A percentile compares a stretch with the other conserved stretches of the same genome.
Conservation (phyloP, 164 flowering plant genomes). For the Platanus orientalis region DNA sequence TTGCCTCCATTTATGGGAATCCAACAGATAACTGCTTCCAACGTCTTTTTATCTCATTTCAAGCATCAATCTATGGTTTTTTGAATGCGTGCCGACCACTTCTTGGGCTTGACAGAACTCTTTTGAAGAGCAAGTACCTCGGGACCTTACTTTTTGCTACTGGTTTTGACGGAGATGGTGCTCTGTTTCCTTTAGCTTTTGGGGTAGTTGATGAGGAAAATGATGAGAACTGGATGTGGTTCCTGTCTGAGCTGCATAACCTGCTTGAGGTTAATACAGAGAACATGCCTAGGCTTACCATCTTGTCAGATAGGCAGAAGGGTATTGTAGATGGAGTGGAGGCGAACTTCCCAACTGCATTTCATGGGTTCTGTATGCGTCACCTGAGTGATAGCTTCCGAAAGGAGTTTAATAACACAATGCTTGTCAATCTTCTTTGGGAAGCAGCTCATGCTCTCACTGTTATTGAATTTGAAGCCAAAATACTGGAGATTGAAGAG, state of each 20-base stretch:
- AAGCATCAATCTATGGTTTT: conserved; percentile 92
- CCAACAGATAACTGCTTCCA: conserved; percentile 72
- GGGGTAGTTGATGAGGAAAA: conserved; percentile 38
- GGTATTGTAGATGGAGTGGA: conserved; percentile 36
- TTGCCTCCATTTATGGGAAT: conserved; percentile 85
- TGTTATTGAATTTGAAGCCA: conserved; percentile 31
- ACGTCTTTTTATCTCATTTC: conserved; percentile 83
- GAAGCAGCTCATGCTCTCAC: conserved; percentile 35
- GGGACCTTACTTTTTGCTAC: conserved; percentile 52
- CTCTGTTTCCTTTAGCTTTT: conserved; percentile 33
- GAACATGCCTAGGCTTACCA: conserved; percentile 38
- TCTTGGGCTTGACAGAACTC: conserved; percentile 78
- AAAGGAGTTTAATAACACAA: conserved; percentile 33
- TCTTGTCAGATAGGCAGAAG: conserved; percentile 33
- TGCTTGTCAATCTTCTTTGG: conserved; percentile 33
- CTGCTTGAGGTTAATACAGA: conserved; percentile 31
- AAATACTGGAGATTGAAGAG: conserved; percentile 11
- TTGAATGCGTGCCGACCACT: conserved; percentile 86
- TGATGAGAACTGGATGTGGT: conserved; percentile 43
- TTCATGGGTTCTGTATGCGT: conserved; percentile 36
- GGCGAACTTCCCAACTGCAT: conserved; percentile 31
- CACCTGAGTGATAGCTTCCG: conserved; percentile 35
- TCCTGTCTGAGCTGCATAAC: conserved; percentile 32
- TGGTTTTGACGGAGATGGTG: conserved; percentile 40
- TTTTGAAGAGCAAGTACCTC: conserved; percentile 81